Conservation (phyloP, 2,329 filamentous ascomycete genomes). For the Sordariomycetes sp. region DNA sequence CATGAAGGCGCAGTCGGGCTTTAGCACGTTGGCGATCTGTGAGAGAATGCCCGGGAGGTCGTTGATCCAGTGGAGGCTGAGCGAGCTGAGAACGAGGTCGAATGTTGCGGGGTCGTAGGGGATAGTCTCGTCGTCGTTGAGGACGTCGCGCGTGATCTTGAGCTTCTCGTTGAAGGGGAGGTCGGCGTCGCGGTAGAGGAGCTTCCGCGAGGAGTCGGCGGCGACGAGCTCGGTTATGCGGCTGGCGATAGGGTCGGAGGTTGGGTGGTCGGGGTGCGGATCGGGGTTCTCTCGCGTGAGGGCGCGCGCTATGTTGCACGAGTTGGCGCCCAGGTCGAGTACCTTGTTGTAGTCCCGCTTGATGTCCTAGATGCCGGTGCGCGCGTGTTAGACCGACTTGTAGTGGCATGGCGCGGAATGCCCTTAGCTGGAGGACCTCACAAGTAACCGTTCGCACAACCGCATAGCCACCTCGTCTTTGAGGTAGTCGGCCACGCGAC, state of each 20-base stretch:
- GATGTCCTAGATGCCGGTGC: constrained; percentile 58
- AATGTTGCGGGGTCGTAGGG: constrained; percentile 70
- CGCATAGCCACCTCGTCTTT: constrained; percentile 84
- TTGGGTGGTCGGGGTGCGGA: constrained; percentile 41
- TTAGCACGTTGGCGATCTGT: constrained; percentile 78
- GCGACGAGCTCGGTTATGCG: constrained; percentile 68
- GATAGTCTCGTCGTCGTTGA: constrained; percentile 63
- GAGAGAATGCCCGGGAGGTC: constrained; percentile 77
- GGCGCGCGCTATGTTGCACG: constrained; percentile 83
- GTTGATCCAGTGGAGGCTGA: constrained; percentile 96
- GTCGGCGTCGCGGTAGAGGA: constrained; percentile 72
- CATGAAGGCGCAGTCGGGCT: constrained; percentile 85
- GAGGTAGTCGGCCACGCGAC: constrained; percentile 80
- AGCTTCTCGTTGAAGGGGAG: constrained; percentile 66
- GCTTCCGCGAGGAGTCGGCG: constrained; percentile 65
- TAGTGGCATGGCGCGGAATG: not conserved
- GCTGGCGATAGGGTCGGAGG: constrained; percentile 55
- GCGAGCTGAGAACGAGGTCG: constrained; percentile 79
- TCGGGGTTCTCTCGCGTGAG: constrained; percentile 63
- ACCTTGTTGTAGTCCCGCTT: constrained; percentile 76
- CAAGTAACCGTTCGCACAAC: constrained; percentile 75
- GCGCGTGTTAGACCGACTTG: not conserved
- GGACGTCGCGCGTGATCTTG: constrained; percentile 61
- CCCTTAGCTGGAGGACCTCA: constrained; percentile 21
- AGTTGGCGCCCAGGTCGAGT: constrained; percentile 89